These are phyloP conservation scores for Hygrophila difformis DNA, from an alignment of 257 asterid genomes.

Conservation along the genomic window DNA sequence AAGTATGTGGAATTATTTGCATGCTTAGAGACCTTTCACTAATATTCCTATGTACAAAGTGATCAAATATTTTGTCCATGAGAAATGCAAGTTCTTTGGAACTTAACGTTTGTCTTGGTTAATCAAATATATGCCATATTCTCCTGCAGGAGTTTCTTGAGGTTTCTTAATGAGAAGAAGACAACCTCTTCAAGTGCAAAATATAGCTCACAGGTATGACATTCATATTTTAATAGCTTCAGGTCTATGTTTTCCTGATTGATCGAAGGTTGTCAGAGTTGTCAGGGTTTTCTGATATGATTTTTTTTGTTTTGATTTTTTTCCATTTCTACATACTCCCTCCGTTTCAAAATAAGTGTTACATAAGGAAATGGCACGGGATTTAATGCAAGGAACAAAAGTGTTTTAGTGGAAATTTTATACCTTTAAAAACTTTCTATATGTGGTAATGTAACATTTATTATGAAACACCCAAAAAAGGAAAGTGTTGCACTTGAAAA, in stretches of 20 bases:
- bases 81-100: constrained; percentile 11
- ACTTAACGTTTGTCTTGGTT: not conserved
- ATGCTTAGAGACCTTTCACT: not conserved
- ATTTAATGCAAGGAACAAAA: no score
- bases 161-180: constrained; percentile 73
- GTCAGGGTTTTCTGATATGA: no score
- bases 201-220: constrained; percentile 82
- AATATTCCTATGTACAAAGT: constrained; percentile 1
- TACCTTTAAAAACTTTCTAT: no score
- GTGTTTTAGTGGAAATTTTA: no score
- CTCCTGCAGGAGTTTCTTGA: constrained; percentile 70
- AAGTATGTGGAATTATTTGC: not conserved
- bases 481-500: no score
- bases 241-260: constrained; percentile 5
- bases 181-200: constrained; percentile 53
- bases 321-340: no score
- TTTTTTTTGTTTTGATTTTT: no score
- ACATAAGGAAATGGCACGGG: no score
- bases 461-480: no score
- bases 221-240: constrained; percentile 6
- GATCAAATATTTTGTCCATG: not conserved
- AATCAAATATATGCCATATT: constrained; percentile 12
- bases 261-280: no score
- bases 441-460: no score
- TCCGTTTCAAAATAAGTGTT: no score